Evolutionary conservation across 345 rosid genomes (phyloP).

Genomic region (Lumnitzera littorea): DNA sequence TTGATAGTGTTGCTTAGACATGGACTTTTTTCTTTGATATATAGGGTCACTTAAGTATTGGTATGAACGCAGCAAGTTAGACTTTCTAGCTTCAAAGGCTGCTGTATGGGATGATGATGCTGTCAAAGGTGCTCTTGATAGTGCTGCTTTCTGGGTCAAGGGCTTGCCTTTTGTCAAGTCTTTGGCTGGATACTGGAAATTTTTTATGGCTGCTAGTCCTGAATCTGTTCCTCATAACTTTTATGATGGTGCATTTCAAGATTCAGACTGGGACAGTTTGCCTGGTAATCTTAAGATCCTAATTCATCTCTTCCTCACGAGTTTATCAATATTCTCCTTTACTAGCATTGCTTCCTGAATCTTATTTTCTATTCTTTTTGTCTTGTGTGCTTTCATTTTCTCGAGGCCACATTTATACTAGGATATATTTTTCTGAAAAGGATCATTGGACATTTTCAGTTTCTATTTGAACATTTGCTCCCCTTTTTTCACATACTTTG

Average conservation of each 20-base stretch:
- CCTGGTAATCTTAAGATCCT: constrained; percentile 39
- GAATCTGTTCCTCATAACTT: constrained; percentile 50
- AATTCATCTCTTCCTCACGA: not conserved
- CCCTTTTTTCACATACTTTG: no score
- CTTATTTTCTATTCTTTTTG: not conserved
- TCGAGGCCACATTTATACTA: no score
- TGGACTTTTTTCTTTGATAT: constrained; percentile 16
- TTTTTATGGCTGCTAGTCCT: constrained; percentile 69
- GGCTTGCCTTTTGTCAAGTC: constrained; percentile 79
- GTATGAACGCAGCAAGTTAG: constrained; percentile 75
- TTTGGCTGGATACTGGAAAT: constrained; percentile 85
- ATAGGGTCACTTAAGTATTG: constrained; percentile 71
- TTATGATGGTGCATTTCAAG: constrained; percentile 45
- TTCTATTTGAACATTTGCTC: no score
- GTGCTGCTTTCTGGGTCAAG: constrained; percentile 73
- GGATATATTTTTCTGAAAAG: no score
- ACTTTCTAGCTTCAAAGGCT: constrained; percentile 44
- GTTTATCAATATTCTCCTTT: not conserved
- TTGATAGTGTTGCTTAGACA: not conserved
- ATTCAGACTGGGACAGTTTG: constrained; percentile 67
- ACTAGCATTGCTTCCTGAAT: not conserved
- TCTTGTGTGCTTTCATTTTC: no score
- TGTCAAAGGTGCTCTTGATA: constrained; percentile 58
- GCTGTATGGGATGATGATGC: constrained; percentile 96
- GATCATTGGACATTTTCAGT: no score